Conservation (phyloP, 148 eudicot species). For the Amaranthus cruentus region DNA sequence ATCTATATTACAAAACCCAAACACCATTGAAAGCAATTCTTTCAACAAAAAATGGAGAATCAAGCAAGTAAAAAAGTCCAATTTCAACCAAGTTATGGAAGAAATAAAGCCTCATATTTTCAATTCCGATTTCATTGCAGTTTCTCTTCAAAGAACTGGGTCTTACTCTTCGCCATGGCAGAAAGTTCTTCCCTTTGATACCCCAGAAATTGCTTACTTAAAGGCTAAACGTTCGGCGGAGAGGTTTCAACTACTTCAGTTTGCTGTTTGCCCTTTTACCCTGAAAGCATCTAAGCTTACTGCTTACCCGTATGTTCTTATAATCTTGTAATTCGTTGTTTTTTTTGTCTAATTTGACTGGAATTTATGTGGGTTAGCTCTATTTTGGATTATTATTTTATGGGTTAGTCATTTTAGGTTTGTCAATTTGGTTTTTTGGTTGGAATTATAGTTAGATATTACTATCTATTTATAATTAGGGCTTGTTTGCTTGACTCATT, state of each 20-base stretch:
- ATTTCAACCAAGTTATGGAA: constrained; percentile 45
- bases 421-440: not conserved
- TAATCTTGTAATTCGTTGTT: not conserved
- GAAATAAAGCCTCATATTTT: constrained; percentile 40
- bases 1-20: constrained; percentile 14
- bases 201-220: constrained; percentile 57
- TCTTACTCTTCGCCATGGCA: constrained; percentile 81
- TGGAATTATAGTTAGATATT: not conserved
- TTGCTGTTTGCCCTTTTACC: constrained; percentile 81
- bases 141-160: constrained; percentile 73
- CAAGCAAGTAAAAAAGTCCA: constrained; percentile 71
- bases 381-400: not conserved
- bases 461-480: too few species aligned
- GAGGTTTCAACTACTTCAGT: constrained; percentile 71
- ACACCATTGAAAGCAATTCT: not conserved
- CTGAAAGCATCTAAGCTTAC: constrained; percentile 52
- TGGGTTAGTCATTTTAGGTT: not conserved
- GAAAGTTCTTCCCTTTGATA: constrained; percentile 51
- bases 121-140: constrained; percentile 61
- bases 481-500: too few species aligned
- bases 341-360: not conserved
- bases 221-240: constrained; percentile 73
- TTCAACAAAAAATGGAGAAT: constrained; percentile 40
- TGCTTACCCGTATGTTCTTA: constrained; percentile 63
- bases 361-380: not conserved